phyloP scores from a whole-genome alignment of 2,329 filamentous ascomycete genomes.

The Capronia coronata region DNA sequence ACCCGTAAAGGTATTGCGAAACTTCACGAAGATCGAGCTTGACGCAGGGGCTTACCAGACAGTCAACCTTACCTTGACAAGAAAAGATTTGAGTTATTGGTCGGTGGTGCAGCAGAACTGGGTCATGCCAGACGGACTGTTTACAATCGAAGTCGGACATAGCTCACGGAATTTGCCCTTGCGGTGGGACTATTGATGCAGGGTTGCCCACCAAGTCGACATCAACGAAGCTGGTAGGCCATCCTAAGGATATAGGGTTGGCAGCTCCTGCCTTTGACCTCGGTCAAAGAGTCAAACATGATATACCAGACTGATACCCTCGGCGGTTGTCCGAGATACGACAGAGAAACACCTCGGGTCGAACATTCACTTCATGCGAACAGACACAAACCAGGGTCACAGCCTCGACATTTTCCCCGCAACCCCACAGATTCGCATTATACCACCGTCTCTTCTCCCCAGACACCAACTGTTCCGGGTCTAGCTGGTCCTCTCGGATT shows the following conservation, averaged over 20 bases:
- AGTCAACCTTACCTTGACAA: constrained; percentile 55
- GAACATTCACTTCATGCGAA: neutral
- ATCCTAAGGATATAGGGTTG: no score
- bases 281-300: neutral
- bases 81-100: constrained; percentile 69
- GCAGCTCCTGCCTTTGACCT: constrained; percentile 1
- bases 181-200: constrained; percentile 14
- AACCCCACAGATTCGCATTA: neutral
- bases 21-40: constrained; percentile 64
- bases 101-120: constrained; percentile 62
- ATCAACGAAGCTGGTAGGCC: no score
- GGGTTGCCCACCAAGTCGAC: no score
- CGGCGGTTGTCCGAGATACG: neutral
- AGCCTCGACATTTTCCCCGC: constrained; percentile 1
- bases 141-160: constrained; percentile 28
- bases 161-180: constrained; percentile 30
- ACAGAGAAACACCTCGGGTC: neutral
- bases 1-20: constrained; percentile 60
- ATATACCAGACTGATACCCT: neutral
- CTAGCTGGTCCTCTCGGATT: neutral
- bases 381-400: neutral
- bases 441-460: no score
- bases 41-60: constrained; percentile 47
- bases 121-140: constrained; percentile 47
- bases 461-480: no score